phyloP scores from a whole-genome alignment of 2,329 filamentous ascomycete genomes.

The Hirsutella rhossiliensis region DNA sequence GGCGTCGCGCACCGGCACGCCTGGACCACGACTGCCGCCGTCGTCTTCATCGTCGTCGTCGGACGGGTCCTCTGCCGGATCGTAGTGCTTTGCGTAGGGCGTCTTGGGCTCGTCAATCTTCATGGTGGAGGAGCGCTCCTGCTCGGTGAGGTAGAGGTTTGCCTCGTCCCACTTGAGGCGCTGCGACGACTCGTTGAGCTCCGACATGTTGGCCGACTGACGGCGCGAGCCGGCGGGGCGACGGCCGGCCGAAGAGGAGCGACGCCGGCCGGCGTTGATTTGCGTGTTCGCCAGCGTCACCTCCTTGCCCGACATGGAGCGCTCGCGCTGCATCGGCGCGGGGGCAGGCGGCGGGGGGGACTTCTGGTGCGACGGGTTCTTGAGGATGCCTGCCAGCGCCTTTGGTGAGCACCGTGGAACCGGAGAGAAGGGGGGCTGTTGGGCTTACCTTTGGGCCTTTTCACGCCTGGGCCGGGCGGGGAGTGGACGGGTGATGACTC shows the following conservation, averaged over 20 bases:
- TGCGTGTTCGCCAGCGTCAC: conserved; percentile 90
- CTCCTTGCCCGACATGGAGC: conserved; percentile 60
- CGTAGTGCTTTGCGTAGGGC: conserved; percentile 85
- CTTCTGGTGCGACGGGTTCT: conserved; percentile 62
- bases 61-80: conserved; percentile 76
- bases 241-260: conserved; percentile 63
- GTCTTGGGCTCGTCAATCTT: conserved; percentile 99
- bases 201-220: conserved; percentile 44
- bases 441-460: conserved; percentile 32
- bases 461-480: conserved; percentile 26
- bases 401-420: not conserved
- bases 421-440: not conserved
- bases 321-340: conserved; percentile 26
- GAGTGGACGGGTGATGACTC: conserved; percentile 26
- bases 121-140: conserved; percentile 92
- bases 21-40: not conserved
- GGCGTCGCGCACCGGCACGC: conserved; percentile 5
- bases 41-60: conserved; percentile 49
- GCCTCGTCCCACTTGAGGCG: conserved; percentile 97
- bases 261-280: conserved; percentile 82
- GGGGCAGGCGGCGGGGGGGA: conserved; percentile 41
- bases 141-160: conserved; percentile 93
- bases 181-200: conserved; percentile 43
- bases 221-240: conserved; percentile 56
- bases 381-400: conserved; percentile 66